Evolutionary conservation across 2,329 filamentous ascomycete genomes (phyloP), one percentile per base, ranked within the genome.

Genomic region (Escovopsis sp.): DNA sequence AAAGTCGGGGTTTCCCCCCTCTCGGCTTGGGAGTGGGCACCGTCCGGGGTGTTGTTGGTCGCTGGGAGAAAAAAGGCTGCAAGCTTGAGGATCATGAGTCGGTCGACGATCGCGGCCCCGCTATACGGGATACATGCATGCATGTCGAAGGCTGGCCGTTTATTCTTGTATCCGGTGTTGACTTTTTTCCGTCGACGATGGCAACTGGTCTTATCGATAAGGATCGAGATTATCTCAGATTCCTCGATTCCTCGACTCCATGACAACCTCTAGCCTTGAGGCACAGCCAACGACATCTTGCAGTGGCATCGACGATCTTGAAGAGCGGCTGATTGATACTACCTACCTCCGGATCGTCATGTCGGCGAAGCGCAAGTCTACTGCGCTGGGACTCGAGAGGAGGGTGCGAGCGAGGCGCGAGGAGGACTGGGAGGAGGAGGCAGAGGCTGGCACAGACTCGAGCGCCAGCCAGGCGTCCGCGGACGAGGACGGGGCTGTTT

Each of bases 331-430:
- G 28, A 11, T 27, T 14, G 27, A 13, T n/a, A 14, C 4, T 9
- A 29, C 3, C n/a, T 29, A 4, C 27, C 3, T 21, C 9, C 9
- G 19, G 19, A 21, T 5, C 5, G 43, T 16, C 17, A 61, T 63
- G 60, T 43, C 54, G 1, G 41, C 51, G 0, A 57, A 58, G 39
- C 57, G 68, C 28, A 68, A 64, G 45, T 35, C 52, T 3, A 52
- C 55, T 2, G 48, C 51, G 1, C 28, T 48, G 6, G 56, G 53
- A 10, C 48, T 65, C 2, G 57, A 62, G 40, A 54, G 62, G 37
- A 55, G 62, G 29, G 64, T 68, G 1, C 59, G 60, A 26, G 54
- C 59, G 2, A 53, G 63, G 33, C 58, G 49, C 21, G 59, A 66
- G 19, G 62, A 66, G 18, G 55, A 63, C 35, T 60, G 57, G 45